Evolutionary conservation across 768 basidiomycete genomes (phyloP), one percentile per base, ranked within the genome.

Genomic region (Lactarius quietus): DNA sequence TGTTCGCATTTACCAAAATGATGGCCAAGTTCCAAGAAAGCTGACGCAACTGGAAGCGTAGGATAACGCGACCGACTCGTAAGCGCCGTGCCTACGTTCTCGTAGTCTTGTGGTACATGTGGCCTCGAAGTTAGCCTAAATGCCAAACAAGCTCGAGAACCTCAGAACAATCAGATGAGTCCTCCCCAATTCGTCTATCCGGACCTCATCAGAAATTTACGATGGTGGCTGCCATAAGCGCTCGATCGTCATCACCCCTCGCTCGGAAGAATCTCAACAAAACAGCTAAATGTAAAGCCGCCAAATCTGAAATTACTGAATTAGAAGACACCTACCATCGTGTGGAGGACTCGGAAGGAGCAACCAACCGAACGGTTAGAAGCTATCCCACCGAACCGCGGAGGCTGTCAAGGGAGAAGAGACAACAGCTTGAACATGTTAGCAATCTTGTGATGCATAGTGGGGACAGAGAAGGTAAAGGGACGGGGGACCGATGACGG

Each of bases 41-140:
- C 43, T 45, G 43, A 45, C 43, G 43, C 43, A 26, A 51, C 14
- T 51, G 23, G n/a, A 38, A 57, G 35, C 23, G 39, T 41, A 41
- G 23, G 48, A 51, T 15, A 17, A 7, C 14, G 6, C 48, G 48
- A 18, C 23, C 31, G 23, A 28, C 54, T 62, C 54, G 39, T 23
- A 43, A 33, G 18, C 20, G 12, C 17, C 17, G 52, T 28, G 26
- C 41, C 26, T 26, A 45, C 43, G 35, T 48, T 53, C 39, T 56
- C 59, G 45, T 55, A 56, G 17, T 66, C 33, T 56, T 63, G 54
- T 55, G 69, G 39, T 62, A 54, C 57, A 59, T 69, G 26, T 45
- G 43, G 43, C 39, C 59, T 38, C 43, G 12, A 10, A 39, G 59
- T 39, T 6, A 45, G 31, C 2, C 2, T 38, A 39, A 35, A 28